These are phyloP conservation scores for Nectriaceae sp. DNA, from an alignment of 2,329 filamentous ascomycete genomes.

Conservation along the genomic window DNA sequence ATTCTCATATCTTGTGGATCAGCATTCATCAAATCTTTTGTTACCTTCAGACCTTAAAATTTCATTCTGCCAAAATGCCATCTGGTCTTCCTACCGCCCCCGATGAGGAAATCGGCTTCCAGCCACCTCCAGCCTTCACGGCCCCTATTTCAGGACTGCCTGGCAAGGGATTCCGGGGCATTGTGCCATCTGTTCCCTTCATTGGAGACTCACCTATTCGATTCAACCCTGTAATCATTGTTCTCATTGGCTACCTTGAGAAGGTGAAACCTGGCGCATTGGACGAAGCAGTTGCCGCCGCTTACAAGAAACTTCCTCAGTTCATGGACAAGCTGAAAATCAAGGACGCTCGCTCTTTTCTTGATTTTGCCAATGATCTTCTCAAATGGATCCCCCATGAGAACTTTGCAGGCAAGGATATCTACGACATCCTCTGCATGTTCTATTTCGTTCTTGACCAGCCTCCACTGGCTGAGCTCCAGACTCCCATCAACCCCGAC, in stretches of 20 bases:
- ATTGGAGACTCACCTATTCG: constrained; percentile 6
- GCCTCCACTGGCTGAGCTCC: constrained; percentile 24
- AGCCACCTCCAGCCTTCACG: constrained; percentile 15
- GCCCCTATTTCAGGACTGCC: constrained; percentile 2
- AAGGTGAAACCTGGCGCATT: constrained; percentile 8
- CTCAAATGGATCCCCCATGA: constrained; percentile 41
- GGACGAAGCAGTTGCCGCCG: constrained; percentile 13
- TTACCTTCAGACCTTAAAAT: not conserved
- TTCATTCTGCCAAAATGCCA: constrained; percentile 9
- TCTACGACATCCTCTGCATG: constrained; percentile 39
- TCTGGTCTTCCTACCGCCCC: constrained; percentile 26
- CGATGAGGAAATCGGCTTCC: constrained; percentile 21
- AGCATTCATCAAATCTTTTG: not conserved
- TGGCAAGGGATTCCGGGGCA: not conserved
- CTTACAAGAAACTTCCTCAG: constrained; percentile 16
- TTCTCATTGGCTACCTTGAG: constrained; percentile 21
- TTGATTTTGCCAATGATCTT: constrained; percentile 30
- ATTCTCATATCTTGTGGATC: too few species aligned
- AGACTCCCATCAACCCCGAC: constrained; percentile 30
- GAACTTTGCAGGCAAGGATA: constrained; percentile 33
- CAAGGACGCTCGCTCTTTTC: constrained; percentile 20
- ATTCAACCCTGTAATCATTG: constrained; percentile 25
- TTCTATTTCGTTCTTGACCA: constrained; percentile 45
- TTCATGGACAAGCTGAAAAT: constrained; percentile 26
- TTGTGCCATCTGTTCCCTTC: constrained; percentile 5